A percentile compares a stretch with the other conserved stretches of the same genome.
Conservation (phyloP, 83 land plant species). For the Picea abies region DNA sequence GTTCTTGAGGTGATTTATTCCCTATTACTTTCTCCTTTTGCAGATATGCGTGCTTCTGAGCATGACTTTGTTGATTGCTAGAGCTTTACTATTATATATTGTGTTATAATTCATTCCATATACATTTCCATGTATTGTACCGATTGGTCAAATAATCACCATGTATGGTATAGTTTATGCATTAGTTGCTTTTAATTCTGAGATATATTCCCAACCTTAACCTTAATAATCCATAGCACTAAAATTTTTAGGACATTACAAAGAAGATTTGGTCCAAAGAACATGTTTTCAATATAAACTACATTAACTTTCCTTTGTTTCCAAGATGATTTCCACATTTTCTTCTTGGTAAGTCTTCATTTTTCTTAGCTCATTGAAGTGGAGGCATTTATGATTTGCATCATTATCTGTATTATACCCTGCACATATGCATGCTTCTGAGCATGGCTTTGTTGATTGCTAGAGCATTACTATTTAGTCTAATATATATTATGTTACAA, state of each 20-base stretch:
- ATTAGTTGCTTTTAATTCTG: background rate
- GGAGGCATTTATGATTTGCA: background rate
- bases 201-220: background rate
- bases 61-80: background rate
- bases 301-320: background rate
- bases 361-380: background rate
- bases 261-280: background rate
- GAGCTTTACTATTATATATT: background rate
- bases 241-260: background rate
- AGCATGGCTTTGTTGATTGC: background rate
- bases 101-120: background rate
- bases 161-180: background rate
- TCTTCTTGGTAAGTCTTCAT: background rate
- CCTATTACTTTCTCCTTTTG: background rate
- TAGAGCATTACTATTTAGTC: background rate
- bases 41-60: background rate
- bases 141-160: background rate
- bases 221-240: background rate
- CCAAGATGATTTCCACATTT: background rate
- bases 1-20: constrained; percentile 8
- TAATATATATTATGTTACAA: too few species aligned
- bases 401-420: background rate
- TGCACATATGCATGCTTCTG: background rate
- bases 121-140: background rate
- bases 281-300: background rate